Percentiles rank a stretch among this genome's conserved stretches.
Evolutionary conservation across 805 yeast species (phyloP).

Genomic region (Teunomyces stri): DNA sequence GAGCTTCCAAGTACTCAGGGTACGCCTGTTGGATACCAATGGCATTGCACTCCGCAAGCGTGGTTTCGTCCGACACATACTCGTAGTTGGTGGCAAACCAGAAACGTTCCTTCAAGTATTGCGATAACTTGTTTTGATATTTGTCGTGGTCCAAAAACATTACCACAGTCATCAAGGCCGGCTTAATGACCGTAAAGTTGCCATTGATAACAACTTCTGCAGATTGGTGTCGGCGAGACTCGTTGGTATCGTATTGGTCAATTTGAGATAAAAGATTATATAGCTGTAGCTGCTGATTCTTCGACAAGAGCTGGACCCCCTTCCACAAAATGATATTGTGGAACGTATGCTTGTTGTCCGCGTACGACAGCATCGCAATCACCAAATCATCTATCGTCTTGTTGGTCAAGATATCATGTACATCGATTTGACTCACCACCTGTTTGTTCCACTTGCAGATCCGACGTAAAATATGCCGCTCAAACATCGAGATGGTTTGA

Average conservation of each 20-base stretch:
- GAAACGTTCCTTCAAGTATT: slow-evolving; percentile 13
- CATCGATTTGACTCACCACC: slow-evolving; percentile 4
- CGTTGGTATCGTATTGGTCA: slow-evolving; percentile 10
- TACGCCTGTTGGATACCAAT: background rate
- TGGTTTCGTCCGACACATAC: slow-evolving; percentile 7
- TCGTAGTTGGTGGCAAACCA: slow-evolving; percentile 13
- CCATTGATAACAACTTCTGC: background rate
- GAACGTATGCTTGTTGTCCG: slow-evolving; percentile 2
- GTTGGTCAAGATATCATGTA: slow-evolving; percentile 2
- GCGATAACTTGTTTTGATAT: slow-evolving; percentile 7
- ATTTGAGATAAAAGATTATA: slow-evolving; percentile 7
- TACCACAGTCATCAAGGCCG: slow-evolving; percentile 8
- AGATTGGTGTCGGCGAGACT: slow-evolving; percentile 2
- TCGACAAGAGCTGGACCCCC: slow-evolving; percentile 2
- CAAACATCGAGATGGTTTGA: background rate
- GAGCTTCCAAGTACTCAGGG: background rate
- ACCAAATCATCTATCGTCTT: slow-evolving; percentile 3
- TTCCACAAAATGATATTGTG: slow-evolving; percentile 6
- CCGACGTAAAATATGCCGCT: slow-evolving; percentile 1
- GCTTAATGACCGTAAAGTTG: slow-evolving; percentile 5
- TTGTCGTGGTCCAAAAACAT: slow-evolving; percentile 8
- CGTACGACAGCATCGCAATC: slow-evolving; percentile 2
- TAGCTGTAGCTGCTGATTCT: slow-evolving; percentile 8
- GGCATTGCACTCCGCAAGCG: slow-evolving; percentile 1
- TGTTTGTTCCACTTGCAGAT: slow-evolving; percentile 4